phyloP scores from a whole-genome alignment of 1,284 basidiomycete species.

The Meira nashicola region DNA sequence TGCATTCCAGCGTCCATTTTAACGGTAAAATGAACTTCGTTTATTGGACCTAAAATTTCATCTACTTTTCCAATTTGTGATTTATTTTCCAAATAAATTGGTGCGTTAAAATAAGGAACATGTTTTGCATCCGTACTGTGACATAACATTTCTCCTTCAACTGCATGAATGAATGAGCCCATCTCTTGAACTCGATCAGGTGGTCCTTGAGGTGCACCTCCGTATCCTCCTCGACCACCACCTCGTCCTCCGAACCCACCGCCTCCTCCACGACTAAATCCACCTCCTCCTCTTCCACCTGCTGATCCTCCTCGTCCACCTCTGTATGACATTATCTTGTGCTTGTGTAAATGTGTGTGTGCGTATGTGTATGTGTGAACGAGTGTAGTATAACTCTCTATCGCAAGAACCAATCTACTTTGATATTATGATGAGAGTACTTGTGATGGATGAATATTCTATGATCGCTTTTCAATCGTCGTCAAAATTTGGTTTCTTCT shows the following conservation, averaged over 20 bases:
- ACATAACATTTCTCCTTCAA: constrained; percentile 98
- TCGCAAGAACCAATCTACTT: too few species aligned
- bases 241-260: constrained; percentile 35
- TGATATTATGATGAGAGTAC: too few species aligned
- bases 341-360: too few species aligned
- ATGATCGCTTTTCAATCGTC: too few species aligned
- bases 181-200: constrained; percentile 50
- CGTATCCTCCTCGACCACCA: constrained; percentile 37
- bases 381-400: too few species aligned
- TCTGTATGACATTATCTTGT: constrained; percentile 33
- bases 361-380: not conserved
- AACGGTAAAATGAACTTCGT: constrained; percentile 96
- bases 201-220: constrained; percentile 42
- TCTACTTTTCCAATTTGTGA: constrained; percentile 91
- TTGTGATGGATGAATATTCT: too few species aligned
- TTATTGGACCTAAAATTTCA: constrained; percentile 94
- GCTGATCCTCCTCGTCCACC: constrained; percentile 13
- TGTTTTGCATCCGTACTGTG: constrained; percentile 64
- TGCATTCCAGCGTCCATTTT: constrained; percentile 97
- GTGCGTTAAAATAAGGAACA: constrained; percentile 97
- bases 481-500: too few species aligned
- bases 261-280: constrained; percentile 32
- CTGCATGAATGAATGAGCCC: constrained; percentile 62
- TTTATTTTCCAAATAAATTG: constrained; percentile 96
- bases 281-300: constrained; percentile 29